Base-by-base conservation (phyloP, 1,284 basidiomycete genomes). In the Wolfiporia cocos region DNA sequence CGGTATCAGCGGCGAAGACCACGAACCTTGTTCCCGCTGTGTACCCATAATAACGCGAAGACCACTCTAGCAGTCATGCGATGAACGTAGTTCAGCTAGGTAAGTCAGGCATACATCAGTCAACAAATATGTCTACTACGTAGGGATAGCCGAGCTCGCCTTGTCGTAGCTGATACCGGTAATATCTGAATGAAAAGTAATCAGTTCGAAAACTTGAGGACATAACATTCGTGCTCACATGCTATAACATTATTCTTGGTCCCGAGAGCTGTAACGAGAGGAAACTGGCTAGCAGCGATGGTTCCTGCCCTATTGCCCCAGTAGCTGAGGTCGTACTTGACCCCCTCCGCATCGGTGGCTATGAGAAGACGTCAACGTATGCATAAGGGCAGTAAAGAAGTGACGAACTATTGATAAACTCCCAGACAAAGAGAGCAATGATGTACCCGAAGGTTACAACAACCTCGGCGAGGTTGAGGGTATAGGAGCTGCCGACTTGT, bases 191-290 rank as follows among this genome's bases (percentile, higher is more conserved):
- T 22, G 14, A 39, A 31, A 20, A 39, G 14, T 21, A 37, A 18
- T 39, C 24, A 39, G 37, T 6, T 34, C 28, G 22, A 5, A 10
- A 22, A 2, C 0, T 12, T 14, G 12, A 4, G 12, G 19, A 29
- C 9, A n/a, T 33, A 17, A 37, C 17, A 30, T 14, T 20, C 19
- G 20, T 20, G 64, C 76, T 43, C 43, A 78, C 77, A 65, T 4
- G 77, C 73, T 5, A 86, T 63, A 17, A 76, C 41, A 41, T 83
- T 85, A 55, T 86, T 81, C 56, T 77, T 78, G 37, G 75, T 77
- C 0, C 78, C 80, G 11, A 86, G 69, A 2, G 68, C 78, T 0
- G 74, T 70, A 49, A 84, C 68, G n/a, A 86, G 61, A 0, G 80
- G 76, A 2, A 81, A 54, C 53, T 86, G 82, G 15, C 68, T 67